These are phyloP conservation scores for Colletotrichum sp. DNA, from an alignment of 2,329 filamentous ascomycete genomes.

Conservation along the genomic window DNA sequence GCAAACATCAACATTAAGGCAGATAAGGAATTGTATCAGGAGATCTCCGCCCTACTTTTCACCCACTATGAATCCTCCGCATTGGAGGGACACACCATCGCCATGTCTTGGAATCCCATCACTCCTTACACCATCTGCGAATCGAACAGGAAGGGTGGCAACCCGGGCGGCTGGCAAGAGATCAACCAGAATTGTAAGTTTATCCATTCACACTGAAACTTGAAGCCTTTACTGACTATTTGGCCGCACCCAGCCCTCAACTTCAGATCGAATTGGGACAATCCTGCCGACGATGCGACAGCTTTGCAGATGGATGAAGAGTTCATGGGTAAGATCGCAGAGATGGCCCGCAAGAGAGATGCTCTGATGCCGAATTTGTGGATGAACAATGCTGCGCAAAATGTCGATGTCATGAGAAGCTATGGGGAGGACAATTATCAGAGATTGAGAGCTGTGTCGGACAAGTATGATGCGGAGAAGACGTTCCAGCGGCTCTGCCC, in stretches of 20 bases:
- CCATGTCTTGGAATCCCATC: background rate
- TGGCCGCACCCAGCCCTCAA: background rate
- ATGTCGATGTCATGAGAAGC: background rate
- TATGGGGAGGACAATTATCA: background rate
- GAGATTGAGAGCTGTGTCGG: background rate
- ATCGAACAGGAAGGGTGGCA: background rate
- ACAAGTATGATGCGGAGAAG: background rate
- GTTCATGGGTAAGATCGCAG: accelerated
- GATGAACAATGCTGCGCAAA: background rate
- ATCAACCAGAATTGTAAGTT: background rate
- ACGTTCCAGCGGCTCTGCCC: background rate
- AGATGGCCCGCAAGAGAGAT: background rate
- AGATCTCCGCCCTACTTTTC: background rate
- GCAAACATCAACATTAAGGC: background rate
- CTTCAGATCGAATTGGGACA: background rate
- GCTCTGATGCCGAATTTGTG: background rate
- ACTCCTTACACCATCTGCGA: background rate
- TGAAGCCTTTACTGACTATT: too few species aligned
- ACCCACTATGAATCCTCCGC: background rate
- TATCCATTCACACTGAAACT: too few species aligned
- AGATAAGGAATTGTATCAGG: background rate
- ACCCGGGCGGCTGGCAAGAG: background rate
- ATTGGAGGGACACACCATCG: background rate
- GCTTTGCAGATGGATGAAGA: background rate
- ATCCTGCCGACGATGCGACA: background rate